Evolutionary conservation across 1,284 basidiomycete genomes (phyloP).

Genomic region (Cryptococcus sp.): DNA sequence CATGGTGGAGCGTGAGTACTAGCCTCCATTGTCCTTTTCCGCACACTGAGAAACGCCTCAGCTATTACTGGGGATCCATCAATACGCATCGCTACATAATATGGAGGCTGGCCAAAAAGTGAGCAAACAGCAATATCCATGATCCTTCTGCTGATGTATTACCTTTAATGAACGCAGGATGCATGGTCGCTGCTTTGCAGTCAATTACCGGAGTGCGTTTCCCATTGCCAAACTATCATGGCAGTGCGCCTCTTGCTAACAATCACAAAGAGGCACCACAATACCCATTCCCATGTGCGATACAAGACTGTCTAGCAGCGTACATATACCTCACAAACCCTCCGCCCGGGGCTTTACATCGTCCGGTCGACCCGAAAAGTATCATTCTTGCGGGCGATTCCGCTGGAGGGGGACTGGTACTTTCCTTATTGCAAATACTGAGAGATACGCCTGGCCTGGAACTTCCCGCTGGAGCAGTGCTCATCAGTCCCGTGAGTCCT

Average conservation of each 20-base stretch:
- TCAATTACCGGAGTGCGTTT: conserved; percentile 70
- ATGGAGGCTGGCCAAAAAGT: conserved; percentile 58
- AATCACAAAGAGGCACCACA: conserved; percentile 66
- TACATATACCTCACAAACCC: conserved; percentile 75
- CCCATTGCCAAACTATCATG: background rate
- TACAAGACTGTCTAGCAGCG: conserved; percentile 83
- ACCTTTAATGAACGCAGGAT: conserved; percentile 70
- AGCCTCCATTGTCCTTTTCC: background rate
- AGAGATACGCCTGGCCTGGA: conserved; percentile 77
- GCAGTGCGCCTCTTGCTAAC: conserved; percentile 1
- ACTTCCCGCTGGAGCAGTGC: conserved; percentile 76
- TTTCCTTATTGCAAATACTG: conserved; percentile 87
- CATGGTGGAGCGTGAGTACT: conserved; percentile 61
- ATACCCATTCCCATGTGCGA: conserved; percentile 93
- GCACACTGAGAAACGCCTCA: conserved; percentile 8
- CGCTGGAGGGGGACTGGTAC: conserved; percentile 84
- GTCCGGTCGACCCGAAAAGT: conserved; percentile 74
- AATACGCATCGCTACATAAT: conserved; percentile 69
- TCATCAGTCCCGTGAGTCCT: conserved; percentile 68
- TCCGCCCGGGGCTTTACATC: conserved; percentile 69
- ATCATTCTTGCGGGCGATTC: conserved; percentile 87
- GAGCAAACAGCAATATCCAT: conserved; percentile 25
- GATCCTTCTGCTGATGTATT: background rate
- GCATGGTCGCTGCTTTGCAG: conserved; percentile 81
- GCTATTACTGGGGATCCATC: conserved; percentile 59